Conservation (phyloP, 2,329 filamentous ascomycete species). For the Dryadomyces sulphureus region DNA sequence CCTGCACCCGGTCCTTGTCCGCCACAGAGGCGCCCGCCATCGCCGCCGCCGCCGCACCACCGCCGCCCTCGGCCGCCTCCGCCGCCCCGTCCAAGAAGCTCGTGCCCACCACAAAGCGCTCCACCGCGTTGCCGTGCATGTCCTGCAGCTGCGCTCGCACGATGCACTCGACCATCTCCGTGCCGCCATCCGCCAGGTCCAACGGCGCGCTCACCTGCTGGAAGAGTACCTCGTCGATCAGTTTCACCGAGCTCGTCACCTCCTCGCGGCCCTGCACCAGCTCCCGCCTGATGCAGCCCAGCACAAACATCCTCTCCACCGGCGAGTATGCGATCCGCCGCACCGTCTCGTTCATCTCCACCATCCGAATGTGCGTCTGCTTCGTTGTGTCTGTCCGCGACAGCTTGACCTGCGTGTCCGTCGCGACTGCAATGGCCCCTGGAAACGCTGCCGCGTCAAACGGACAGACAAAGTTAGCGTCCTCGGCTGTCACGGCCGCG, state of each 20-base stretch:
- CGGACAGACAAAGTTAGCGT: conserved; percentile 64
- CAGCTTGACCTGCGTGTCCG: conserved; percentile 60
- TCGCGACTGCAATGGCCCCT: conserved; percentile 66
- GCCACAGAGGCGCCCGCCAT: conserved; percentile 19
- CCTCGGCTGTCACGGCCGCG: conserved; percentile 82
- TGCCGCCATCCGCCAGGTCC: conserved; percentile 32
- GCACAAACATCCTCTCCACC: conserved; percentile 63
- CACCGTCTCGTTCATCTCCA: conserved; percentile 69
- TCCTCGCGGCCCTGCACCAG: conserved; percentile 57
- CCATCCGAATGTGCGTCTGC: conserved; percentile 73
- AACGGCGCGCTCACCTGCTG: conserved; percentile 58
- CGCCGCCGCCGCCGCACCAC: background rate
- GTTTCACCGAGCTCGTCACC: conserved; percentile 65
- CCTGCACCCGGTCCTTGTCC: conserved; percentile 36
- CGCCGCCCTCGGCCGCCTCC: conserved; percentile 19
- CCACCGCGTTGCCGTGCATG: conserved; percentile 38
- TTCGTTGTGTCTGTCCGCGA: conserved; percentile 69
- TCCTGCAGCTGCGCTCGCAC: conserved; percentile 59
- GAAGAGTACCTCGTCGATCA: conserved; percentile 86
- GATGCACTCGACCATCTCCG: conserved; percentile 74
- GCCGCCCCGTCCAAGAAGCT: conserved; percentile 48
- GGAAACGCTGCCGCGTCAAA: conserved; percentile 76
- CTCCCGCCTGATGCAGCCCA: conserved; percentile 71
- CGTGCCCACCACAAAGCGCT: conserved; percentile 86
- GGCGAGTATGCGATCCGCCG: conserved; percentile 77